These are phyloP conservation scores for Tagetes patula DNA, from an alignment of 129 eudicot species.

Conservation along the genomic window DNA sequence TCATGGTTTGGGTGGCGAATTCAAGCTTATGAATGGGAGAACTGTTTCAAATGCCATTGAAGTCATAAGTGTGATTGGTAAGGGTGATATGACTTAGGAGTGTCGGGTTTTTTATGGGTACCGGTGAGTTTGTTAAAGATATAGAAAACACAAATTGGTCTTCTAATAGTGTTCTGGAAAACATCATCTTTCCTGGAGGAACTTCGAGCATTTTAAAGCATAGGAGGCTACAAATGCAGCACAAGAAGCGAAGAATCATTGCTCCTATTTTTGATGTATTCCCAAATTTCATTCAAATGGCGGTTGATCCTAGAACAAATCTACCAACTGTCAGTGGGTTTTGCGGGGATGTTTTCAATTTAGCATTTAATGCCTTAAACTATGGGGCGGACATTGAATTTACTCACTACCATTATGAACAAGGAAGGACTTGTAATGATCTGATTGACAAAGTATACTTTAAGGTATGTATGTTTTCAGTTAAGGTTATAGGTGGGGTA, in stretches of 20 bases:
- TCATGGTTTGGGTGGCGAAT: too few species aligned
- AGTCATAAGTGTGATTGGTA: too few species aligned
- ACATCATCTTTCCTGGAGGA: conserved; percentile 44
- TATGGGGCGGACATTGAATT: conserved; percentile 6
- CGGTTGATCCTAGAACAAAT: conserved; percentile 36
- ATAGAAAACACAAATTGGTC: not conserved
- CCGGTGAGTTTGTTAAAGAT: conserved; percentile 24
- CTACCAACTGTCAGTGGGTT: conserved; percentile 28
- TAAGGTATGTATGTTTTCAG: conserved; percentile 29
- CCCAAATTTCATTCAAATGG: conserved; percentile 30
- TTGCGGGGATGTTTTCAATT: conserved; percentile 26
- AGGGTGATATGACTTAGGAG: too few species aligned
- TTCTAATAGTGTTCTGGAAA: conserved; percentile 13
- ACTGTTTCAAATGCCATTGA: too few species aligned
- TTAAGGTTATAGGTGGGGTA: too few species aligned
- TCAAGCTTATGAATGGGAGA: too few species aligned
- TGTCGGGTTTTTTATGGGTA: conserved; percentile 49
- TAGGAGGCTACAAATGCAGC: conserved; percentile 21
- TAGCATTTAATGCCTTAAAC: conserved; percentile 36
- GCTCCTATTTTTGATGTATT: not conserved
- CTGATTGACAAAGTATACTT: conserved; percentile 28
- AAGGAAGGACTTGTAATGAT: conserved; percentile 17
- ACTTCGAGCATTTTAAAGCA: conserved; percentile 22
- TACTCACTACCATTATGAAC: not conserved
- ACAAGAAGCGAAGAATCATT: conserved; percentile 13